phyloP scores from a whole-genome alignment of 2,329 filamentous ascomycete species.

The Pezizomycotina sp. region DNA sequence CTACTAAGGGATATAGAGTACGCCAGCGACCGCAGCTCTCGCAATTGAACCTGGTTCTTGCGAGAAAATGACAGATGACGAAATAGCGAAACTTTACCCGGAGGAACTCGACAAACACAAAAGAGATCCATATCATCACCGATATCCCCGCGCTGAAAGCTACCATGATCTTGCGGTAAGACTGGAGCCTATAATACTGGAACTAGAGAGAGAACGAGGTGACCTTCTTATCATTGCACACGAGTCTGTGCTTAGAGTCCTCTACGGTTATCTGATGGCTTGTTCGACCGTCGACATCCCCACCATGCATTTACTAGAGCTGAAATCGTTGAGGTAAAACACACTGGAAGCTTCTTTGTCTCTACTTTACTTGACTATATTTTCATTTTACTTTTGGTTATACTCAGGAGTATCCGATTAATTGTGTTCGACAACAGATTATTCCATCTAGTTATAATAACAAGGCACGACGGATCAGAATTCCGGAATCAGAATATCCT shows the following conservation, averaged over 20 bases:
- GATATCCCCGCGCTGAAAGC: constrained; percentile 64
- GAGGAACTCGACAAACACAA: constrained; percentile 89
- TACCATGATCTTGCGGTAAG: constrained; percentile 98
- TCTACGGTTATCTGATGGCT: constrained; percentile 97
- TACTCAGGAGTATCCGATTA: too few species aligned
- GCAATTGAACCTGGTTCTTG: constrained; percentile 89
- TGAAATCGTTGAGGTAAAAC: constrained; percentile 73
- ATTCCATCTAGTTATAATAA: constrained; percentile 97
- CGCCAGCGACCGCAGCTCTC: constrained; percentile 91
- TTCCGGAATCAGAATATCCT: constrained; percentile 46
- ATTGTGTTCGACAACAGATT: constrained; percentile 37
- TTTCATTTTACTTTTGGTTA: not conserved
- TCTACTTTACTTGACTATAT: constrained; percentile 3
- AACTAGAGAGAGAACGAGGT: constrained; percentile 89
- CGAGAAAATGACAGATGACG: constrained; percentile 74
- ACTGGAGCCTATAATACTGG: constrained; percentile 90
- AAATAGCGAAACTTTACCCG: constrained; percentile 66
- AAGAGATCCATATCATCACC: constrained; percentile 86
- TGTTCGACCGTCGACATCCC: constrained; percentile 93
- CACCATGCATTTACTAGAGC: constrained; percentile 84
- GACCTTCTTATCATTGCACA: constrained; percentile 97
- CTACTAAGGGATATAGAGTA: constrained; percentile 64
- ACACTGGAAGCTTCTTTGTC: not conserved
- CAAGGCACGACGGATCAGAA: constrained; percentile 75
- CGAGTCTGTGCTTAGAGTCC: constrained; percentile 87